These are phyloP conservation scores for Rugonectria rugulosa DNA, from an alignment of 2,329 filamentous ascomycete genomes.

Conservation along the genomic window DNA sequence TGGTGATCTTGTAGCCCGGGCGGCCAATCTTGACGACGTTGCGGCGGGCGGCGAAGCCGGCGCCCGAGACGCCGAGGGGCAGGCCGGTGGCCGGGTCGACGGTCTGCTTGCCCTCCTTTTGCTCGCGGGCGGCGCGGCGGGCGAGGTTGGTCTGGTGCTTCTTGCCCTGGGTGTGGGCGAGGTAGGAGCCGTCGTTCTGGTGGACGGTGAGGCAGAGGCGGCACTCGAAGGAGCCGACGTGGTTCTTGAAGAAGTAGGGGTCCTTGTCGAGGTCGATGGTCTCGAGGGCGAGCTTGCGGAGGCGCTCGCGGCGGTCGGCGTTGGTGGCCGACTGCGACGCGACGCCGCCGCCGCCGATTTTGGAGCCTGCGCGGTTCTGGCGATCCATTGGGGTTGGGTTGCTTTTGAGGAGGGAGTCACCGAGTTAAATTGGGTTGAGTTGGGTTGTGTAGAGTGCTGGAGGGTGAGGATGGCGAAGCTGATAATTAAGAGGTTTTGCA, in stretches of 20 bases:
- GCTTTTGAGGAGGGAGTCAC: not conserved
- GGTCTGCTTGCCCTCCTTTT: constrained; percentile 81
- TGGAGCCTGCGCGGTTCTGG: constrained; percentile 94
- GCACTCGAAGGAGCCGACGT: constrained; percentile 97
- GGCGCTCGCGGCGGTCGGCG: constrained; percentile 94
- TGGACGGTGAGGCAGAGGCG: constrained; percentile 96
- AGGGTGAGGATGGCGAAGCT: constrained; percentile 22
- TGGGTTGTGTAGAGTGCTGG: too few relatives aligned
- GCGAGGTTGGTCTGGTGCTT: constrained; percentile 99
- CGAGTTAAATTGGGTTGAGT: too few relatives aligned
- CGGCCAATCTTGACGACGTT: constrained; percentile 95
- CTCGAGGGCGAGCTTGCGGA: constrained; percentile 97
- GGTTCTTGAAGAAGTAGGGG: constrained; percentile 99
- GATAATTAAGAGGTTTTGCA: constrained; percentile 1
- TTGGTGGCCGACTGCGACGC: constrained; percentile 93
- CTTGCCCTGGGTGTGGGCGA: constrained; percentile 96
- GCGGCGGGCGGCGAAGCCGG: constrained; percentile 71
- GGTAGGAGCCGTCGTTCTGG: constrained; percentile 98
- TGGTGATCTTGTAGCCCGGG: constrained; percentile 97
- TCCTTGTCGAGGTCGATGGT: constrained; percentile 99
- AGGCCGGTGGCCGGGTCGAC: constrained; percentile 73
- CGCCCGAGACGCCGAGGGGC: constrained; percentile 74
- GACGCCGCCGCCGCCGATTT: constrained; percentile 96
- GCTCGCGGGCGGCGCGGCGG: constrained; percentile 91
- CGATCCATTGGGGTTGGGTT: constrained; percentile 66